phyloP scores from a whole-genome alignment of 1,139 yeast species.

The Chernovozyma sophiae-reginae region DNA sequence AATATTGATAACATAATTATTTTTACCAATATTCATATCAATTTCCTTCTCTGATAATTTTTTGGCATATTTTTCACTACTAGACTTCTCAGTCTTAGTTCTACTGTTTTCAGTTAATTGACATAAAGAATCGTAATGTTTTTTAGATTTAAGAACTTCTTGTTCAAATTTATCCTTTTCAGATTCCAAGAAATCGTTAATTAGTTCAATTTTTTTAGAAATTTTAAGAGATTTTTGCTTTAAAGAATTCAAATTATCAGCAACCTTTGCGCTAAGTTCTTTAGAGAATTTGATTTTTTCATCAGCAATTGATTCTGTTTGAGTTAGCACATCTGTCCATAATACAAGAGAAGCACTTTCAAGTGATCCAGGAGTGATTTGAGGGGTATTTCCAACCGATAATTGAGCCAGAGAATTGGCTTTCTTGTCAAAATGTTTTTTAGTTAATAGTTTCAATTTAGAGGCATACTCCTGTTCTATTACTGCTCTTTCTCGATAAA shows the following conservation, averaged over 20 bases:
- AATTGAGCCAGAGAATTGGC: constrained; percentile 63
- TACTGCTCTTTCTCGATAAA: constrained; percentile 76
- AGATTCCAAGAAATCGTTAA: constrained; percentile 53
- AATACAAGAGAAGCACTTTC: constrained; percentile 92
- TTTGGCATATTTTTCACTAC: constrained; percentile 55
- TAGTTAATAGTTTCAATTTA: constrained; percentile 59
- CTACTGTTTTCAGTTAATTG: constrained; percentile 77
- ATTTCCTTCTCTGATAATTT: constrained; percentile 60
- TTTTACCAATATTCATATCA: constrained; percentile 85
- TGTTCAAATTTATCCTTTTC: constrained; percentile 60
- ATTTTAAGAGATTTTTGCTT: constrained; percentile 52
- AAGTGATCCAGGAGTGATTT: constrained; percentile 89
- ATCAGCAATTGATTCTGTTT: constrained; percentile 75
- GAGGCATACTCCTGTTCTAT: constrained; percentile 82
- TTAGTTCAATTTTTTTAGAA: constrained; percentile 51
- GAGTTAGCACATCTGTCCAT: constrained; percentile 86
- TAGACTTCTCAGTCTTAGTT: constrained; percentile 58
- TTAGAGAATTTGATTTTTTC: constrained; percentile 60
- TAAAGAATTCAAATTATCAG: constrained; percentile 57
- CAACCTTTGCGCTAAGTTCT: constrained; percentile 59
- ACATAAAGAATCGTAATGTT: constrained; percentile 74
- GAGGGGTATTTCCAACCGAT: constrained; percentile 89
- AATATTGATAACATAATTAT: constrained; percentile 74
- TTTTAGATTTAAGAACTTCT: constrained; percentile 69
- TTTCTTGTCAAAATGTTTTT: constrained; percentile 72